Percentiles rank a stretch among this genome's conserved stretches.
Evolutionary conservation across 352 stramenopile genomes (phyloP).

Genomic region (Pythium dissimile): DNA sequence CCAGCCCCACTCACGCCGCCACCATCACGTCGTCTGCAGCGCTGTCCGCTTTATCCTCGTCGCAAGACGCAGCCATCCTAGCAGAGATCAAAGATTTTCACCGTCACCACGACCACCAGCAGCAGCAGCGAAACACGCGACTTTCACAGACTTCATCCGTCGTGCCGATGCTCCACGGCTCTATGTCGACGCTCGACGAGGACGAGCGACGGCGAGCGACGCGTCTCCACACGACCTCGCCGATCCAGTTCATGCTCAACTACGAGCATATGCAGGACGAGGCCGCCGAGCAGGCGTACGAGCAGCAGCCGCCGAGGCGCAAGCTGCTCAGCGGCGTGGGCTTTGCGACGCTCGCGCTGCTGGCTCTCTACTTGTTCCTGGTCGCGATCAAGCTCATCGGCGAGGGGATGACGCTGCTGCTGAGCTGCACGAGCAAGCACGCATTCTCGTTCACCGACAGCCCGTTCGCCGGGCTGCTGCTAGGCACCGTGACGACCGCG

Average conservation of each 20-base stretch:
- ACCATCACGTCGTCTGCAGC: too few species aligned
- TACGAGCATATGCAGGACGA: conserved; percentile 25
- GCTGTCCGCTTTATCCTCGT: too few species aligned
- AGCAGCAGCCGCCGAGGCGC: conserved; percentile 2
- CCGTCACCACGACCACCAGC: neutral
- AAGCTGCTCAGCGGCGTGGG: neutral
- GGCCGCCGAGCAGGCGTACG: conserved; percentile 20
- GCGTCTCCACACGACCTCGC: neutral
- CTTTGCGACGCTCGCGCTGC: conserved; percentile 29
- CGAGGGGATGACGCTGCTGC: conserved; percentile 63
- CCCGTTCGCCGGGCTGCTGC: conserved; percentile 70
- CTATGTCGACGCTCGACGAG: conserved; percentile 11
- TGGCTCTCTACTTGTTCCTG: conserved; percentile 81
- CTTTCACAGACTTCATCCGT: conserved; percentile 11
- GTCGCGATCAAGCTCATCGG: conserved; percentile 77
- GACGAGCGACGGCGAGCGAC: neutral
- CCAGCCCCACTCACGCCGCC: too few species aligned
- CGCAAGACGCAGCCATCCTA: too few species aligned
- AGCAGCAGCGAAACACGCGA: neutral
- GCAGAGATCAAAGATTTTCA: neutral
- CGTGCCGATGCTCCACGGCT: conserved; percentile 15
- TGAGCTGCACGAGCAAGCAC: conserved; percentile 61
- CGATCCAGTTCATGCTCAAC: conserved; percentile 21
- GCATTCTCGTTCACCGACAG: conserved; percentile 72
- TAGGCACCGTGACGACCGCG: conserved; percentile 71